These are phyloP conservation scores for Saccharum officinarum DNA, from an alignment of 176 grass and related monocot genomes.

Conservation along the genomic window DNA sequence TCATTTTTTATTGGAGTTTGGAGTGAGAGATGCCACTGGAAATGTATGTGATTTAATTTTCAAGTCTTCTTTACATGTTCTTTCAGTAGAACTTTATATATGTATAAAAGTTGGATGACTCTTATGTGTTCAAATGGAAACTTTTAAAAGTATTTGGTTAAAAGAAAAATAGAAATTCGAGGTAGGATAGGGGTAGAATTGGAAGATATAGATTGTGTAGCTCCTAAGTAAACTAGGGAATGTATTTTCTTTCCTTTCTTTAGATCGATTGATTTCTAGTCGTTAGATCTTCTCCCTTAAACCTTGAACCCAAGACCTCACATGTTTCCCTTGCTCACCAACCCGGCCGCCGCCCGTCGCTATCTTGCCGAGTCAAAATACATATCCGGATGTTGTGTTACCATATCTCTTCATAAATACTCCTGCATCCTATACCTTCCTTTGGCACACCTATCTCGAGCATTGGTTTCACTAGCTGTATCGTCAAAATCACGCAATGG, in stretches of 20 bases:
- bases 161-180: not conserved
- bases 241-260: too few species aligned
- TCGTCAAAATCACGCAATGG: too few species aligned
- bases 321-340: not conserved
- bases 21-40: not conserved
- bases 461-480: too few species aligned
- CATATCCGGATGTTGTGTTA: too few species aligned
- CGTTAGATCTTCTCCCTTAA: too few species aligned
- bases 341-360: not conserved
- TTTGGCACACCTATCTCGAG: too few species aligned
- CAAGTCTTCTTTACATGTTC: not conserved
- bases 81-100: not conserved
- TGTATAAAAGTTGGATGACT: not conserved
- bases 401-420: too few species aligned
- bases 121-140: not conserved
- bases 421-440: too few species aligned
- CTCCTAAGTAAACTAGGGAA: not conserved
- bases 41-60: not conserved
- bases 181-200: not conserved
- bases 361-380: not conserved
- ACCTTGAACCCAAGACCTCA: not conserved
- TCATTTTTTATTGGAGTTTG: not conserved
- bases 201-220: not conserved
- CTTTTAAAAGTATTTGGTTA: not conserved
- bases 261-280: too few species aligned